Conservation (phyloP, 2,329 filamentous ascomycete genomes). For the Raffaelea arxii region DNA sequence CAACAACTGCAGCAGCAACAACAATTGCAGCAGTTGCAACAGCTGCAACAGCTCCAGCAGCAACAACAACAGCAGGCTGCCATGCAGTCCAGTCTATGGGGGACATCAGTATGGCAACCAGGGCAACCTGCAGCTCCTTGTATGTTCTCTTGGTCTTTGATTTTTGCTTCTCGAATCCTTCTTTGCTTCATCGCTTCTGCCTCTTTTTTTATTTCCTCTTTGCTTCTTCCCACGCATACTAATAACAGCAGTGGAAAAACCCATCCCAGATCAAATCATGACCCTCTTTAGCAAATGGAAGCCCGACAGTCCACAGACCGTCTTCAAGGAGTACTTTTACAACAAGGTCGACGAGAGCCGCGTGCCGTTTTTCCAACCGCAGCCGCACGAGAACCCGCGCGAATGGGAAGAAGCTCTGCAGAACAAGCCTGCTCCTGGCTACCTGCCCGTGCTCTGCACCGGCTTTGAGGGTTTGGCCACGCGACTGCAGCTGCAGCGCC, state of each 20-base stretch:
- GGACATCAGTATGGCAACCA: slow-evolving; percentile 43
- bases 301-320: slow-evolving; percentile 55
- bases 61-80: slow-evolving; percentile 27
- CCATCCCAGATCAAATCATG: slow-evolving; percentile 63
- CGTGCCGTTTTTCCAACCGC: slow-evolving; percentile 67
- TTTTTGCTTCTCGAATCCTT: background rate
- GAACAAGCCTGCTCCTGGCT: slow-evolving; percentile 66
- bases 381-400: slow-evolving; percentile 59
- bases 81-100: slow-evolving; percentile 24
- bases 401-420: slow-evolving; percentile 80
- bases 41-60: slow-evolving; percentile 26
- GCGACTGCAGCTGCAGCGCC: slow-evolving; percentile 62
- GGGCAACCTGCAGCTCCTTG: slow-evolving; percentile 36
- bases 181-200: background rate
- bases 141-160: slow-evolving; percentile 17
- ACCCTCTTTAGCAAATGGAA: slow-evolving; percentile 67
- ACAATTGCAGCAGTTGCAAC: slow-evolving; percentile 19
- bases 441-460: slow-evolving; percentile 65
- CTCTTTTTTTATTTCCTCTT: background rate
- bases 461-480: slow-evolving; percentile 65
- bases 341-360: slow-evolving; percentile 68
- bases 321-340: slow-evolving; percentile 79
- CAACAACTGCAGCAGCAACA: slow-evolving; percentile 30
- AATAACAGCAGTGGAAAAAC: slow-evolving; percentile 50
- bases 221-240: slow-evolving; percentile 7